Evolutionary conservation across 345 rosid genomes (phyloP).

Genomic region (Erodium maritimum): DNA sequence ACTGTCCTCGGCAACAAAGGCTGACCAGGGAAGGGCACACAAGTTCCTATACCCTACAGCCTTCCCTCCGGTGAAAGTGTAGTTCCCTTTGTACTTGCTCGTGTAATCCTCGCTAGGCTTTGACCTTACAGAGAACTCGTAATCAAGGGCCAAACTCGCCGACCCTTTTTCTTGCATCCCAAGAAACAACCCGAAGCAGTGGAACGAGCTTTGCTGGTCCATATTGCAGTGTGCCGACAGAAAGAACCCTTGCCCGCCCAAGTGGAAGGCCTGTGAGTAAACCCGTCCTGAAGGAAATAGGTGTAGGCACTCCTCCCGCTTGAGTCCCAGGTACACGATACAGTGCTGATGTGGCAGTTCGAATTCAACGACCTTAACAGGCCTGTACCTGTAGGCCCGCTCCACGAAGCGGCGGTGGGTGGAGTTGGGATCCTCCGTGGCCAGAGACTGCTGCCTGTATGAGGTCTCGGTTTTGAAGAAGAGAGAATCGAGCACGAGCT

Average conservation of each 20-base stretch:
- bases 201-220: conserved; percentile 2
- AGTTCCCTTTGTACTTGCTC: conserved; percentile 2
- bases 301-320: background rate
- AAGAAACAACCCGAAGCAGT: background rate
- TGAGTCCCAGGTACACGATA: background rate
- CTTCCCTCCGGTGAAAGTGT: conserved; percentile 1
- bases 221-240: background rate
- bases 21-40: background rate
- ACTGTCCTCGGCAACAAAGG: background rate
- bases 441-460: conserved; percentile 23
- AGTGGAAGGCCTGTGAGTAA: background rate
- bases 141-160: background rate
- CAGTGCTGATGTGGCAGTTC: background rate
- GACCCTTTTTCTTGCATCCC: conserved; percentile 2
- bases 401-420: conserved; percentile 1
- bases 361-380: background rate
- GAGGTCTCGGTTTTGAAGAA: conserved; percentile 53
- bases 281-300: background rate
- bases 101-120: background rate
- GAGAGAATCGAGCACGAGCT: conserved; percentile 48
- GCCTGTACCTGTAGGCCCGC: background rate
- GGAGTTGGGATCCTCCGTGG: conserved; percentile 21
- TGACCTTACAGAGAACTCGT: background rate
- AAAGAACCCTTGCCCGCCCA: background rate
- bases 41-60: background rate